These are phyloP conservation scores for Stephanodiscus triporus DNA, from an alignment of 108 stramenopile species.

Conservation along the genomic window DNA sequence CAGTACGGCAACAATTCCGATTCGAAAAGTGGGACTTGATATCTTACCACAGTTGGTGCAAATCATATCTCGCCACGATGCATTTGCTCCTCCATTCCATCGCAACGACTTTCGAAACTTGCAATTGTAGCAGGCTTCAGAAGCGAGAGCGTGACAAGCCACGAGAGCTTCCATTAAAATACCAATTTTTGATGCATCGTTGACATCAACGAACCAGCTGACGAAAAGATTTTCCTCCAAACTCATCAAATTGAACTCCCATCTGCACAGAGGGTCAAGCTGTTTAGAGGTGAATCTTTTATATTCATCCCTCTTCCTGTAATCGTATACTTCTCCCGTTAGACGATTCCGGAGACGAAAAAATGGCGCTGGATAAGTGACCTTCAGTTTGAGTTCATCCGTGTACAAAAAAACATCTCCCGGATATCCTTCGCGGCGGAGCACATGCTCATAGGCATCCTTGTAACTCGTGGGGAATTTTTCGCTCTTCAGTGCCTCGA, in stretches of 20 bases:
- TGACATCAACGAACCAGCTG: not conserved
- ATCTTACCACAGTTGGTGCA: not conserved
- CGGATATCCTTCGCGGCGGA: not conserved
- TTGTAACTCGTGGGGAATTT: slow-evolving; percentile 1
- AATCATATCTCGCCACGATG: slow-evolving; percentile 13
- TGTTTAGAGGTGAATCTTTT: not conserved
- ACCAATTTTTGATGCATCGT: not conserved
- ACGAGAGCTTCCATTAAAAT: not conserved
- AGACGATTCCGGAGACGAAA: not conserved
- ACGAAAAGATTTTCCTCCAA: not conserved
- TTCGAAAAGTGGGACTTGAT: not conserved
- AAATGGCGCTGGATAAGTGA: not conserved
- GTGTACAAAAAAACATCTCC: not conserved
- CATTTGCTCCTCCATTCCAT: slow-evolving; percentile 11
- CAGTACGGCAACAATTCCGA: not conserved
- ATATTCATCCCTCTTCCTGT: not conserved
- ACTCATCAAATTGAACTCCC: not conserved
- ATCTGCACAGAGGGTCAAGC: not conserved
- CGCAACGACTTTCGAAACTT: slow-evolving; percentile 5
- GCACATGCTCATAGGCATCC: slow-evolving; percentile 17
- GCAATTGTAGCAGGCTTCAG: slow-evolving; percentile 15
- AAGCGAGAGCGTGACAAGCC: not conserved
- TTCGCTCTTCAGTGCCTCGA: not conserved
- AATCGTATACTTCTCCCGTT: not conserved
- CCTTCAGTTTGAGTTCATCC: not conserved